Conservation (phyloP, 139 green algal genomes). For the Chlamydomonas sp. region DNA sequence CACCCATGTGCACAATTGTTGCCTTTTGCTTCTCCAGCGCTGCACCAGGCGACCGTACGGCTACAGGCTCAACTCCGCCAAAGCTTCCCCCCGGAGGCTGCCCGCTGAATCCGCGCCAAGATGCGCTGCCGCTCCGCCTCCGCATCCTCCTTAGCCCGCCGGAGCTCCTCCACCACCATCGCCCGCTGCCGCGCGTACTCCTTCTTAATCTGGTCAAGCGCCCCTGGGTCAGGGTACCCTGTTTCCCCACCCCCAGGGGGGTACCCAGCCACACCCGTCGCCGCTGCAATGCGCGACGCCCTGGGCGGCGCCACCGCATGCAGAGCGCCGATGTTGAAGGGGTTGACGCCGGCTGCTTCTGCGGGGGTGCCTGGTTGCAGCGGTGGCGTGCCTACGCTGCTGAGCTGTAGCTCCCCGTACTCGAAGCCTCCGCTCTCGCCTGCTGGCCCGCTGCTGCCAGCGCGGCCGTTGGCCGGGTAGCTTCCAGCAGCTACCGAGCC, state of each 20-base stretch:
- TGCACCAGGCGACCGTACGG: too few relatives aligned
- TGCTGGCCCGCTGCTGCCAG: background rate
- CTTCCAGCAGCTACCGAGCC: background rate
- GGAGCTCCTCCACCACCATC: constrained; percentile 47
- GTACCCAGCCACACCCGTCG: background rate
- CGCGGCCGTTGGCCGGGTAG: background rate
- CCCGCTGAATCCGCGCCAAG: constrained; percentile 43
- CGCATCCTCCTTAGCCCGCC: constrained; percentile 47
- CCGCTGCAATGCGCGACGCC: background rate
- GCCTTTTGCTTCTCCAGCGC: too few relatives aligned
- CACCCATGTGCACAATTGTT: too few relatives aligned
- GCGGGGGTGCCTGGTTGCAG: too few relatives aligned
- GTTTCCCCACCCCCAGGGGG: too few relatives aligned
- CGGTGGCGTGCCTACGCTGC: background rate
- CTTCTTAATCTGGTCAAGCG: constrained; percentile 25
- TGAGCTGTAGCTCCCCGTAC: background rate
- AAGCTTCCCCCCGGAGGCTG: constrained; percentile 4
- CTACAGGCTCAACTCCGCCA: too few relatives aligned
- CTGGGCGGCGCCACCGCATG: background rate
- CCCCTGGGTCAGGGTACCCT: background rate
- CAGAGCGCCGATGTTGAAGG: constrained; percentile 29
- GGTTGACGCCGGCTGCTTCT: background rate
- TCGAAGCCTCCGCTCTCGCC: too few relatives aligned
- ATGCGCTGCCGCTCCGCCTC: constrained; percentile 49
- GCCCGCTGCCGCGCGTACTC: constrained; percentile 49